phyloP scores from a whole-genome alignment of 2,329 filamentous ascomycete species.

The Rosellinia necatrix region DNA sequence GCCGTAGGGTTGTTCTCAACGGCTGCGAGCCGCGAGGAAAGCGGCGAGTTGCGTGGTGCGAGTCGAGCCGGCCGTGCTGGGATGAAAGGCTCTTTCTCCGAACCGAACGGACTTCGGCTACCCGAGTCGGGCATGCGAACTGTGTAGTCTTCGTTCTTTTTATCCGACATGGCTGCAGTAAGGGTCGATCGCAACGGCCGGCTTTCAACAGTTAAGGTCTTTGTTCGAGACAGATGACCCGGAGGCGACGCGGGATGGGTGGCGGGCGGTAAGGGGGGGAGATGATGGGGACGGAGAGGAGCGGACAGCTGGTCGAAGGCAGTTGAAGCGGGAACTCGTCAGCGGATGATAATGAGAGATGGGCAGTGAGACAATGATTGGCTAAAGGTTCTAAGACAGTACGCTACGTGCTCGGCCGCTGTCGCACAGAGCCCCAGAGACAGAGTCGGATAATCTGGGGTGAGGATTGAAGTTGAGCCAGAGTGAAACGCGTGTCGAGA shows the following conservation, averaged over 20 bases:
- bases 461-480: not conserved
- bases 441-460: not conserved
- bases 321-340: constrained; percentile 6
- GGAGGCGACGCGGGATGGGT: constrained; percentile 1
- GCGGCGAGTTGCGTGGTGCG: constrained; percentile 44
- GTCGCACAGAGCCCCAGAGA: constrained; percentile 16
- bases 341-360: constrained; percentile 13
- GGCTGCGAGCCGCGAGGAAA: constrained; percentile 48
- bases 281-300: constrained; percentile 3
- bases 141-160: constrained; percentile 83
- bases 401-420: constrained; percentile 4
- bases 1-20: constrained; percentile 77
- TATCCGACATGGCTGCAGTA: constrained; percentile 72
- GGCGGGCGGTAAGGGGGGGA: constrained; percentile 13
- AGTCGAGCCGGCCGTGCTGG: constrained; percentile 42
- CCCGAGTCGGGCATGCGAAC: constrained; percentile 70
- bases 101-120: constrained; percentile 51
- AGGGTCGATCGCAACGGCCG: not conserved
- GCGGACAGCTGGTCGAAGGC: constrained; percentile 1
- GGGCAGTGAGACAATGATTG: constrained; percentile 8
- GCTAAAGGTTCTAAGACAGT: constrained; percentile 19
- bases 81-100: constrained; percentile 58
- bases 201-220: not conserved
- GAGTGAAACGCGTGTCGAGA: constrained; percentile 23
- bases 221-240: not conserved